A percentile compares a stretch with the other conserved stretches of the same genome.
These are phyloP conservation scores for Podaxis mareebaensis DNA, from an alignment of 768 basidiomycete species.

Conservation along the genomic window DNA sequence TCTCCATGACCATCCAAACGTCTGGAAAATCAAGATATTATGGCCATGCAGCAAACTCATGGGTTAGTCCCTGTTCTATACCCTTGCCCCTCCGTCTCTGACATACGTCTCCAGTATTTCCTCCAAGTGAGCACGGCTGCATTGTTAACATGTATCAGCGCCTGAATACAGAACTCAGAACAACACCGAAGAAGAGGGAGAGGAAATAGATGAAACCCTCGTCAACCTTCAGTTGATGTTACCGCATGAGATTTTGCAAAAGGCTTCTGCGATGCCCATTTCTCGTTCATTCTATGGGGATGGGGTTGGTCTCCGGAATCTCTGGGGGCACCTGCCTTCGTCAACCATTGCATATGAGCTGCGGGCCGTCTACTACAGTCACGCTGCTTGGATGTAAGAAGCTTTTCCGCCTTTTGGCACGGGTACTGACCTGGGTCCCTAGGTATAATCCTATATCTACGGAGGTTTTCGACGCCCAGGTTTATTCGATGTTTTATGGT, in stretches of 20 bases:
- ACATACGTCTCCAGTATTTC: constrained; percentile 52
- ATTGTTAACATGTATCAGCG: constrained; percentile 51
- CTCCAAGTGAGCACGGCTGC: constrained; percentile 52
- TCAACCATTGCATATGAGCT: constrained; percentile 58
- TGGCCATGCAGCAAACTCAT: constrained; percentile 75
- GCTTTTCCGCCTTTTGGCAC: background rate
- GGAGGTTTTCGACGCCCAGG: constrained; percentile 59
- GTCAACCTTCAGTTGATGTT: constrained; percentile 54
- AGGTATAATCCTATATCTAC: constrained; percentile 70
- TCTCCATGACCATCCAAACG: constrained; percentile 70
- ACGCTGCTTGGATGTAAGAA: constrained; percentile 68
- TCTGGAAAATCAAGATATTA: constrained; percentile 75
- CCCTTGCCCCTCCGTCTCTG: constrained; percentile 7
- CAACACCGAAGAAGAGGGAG: constrained; percentile 48
- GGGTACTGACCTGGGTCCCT: constrained; percentile 4
- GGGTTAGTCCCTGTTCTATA: constrained; percentile 45
- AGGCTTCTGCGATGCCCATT: constrained; percentile 68
- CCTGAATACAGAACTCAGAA: constrained; percentile 25
- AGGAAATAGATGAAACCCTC: constrained; percentile 40
- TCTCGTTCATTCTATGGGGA: constrained; percentile 39
- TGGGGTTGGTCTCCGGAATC: constrained; percentile 51
- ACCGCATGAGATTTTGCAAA: constrained; percentile 59
- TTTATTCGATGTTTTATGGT: constrained; percentile 58
- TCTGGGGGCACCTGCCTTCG: constrained; percentile 75
- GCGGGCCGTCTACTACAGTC: constrained; percentile 59